Evolutionary conservation across 768 basidiomycete genomes (phyloP), one percentile per base, ranked within the genome.

Genomic region (Ramaria rubella): DNA sequence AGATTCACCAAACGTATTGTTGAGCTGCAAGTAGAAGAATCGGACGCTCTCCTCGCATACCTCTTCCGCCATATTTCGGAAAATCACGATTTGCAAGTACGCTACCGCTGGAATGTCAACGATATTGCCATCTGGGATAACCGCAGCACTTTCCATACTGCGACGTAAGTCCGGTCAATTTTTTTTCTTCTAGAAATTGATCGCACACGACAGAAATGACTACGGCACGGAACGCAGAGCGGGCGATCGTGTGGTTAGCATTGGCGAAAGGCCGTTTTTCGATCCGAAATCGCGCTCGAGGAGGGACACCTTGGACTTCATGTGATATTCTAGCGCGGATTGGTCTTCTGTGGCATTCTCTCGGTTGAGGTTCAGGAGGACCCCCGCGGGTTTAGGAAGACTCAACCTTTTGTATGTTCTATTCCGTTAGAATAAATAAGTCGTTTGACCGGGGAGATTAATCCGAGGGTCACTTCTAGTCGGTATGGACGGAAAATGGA

Each of bases 71-170:
- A 80, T 59, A 67, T 81, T 53, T 65, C 78, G 1, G 76, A 81
- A 62, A 83, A 82, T 68, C 82, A 84, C 61, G 81, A 83, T 65
- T 66, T 82, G 17, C 80, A 80, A 60, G 70, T 80, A 52, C 71
- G 78, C 24, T 79, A 72, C 72, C 73, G 74, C 19, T 84, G 82
- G 81, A 65, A 68, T 31, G 62, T 63, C 38, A 75, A 81, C 61
- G 78, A 78, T 54, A 63, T 83, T 24, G 82, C 82, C 0, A 80
- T 84, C 61, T 84, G 81, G 82, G 81, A 82, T 55, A 84, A 84
- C 63, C 67, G 81, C 42, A 69, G 72, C 17, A 77, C 77, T 0
- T 75, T 72, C 66, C 79, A 81, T 60, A 78, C 68, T 33, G 68
- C 67, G 23, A 68, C 64, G 63, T 64, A 31, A 51, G 49, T 48